phyloP scores from a whole-genome alignment of 2,329 filamentous ascomycete genomes.

The Colletotrichum ledebouriae region DNA sequence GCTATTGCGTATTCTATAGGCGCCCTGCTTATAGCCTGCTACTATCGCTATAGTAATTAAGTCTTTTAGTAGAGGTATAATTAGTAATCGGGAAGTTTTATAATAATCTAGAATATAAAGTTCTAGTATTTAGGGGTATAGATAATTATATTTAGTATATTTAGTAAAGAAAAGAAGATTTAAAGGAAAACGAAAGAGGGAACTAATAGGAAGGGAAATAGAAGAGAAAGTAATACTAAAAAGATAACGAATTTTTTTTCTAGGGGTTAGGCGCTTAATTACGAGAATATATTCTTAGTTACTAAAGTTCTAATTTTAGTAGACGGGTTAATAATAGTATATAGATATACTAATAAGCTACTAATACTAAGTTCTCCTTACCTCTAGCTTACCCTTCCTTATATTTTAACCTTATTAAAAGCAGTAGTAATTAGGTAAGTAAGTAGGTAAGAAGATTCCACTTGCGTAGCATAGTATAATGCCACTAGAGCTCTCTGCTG shows the following conservation, averaged over 20 bases:
- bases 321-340: background rate
- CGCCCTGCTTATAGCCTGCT: background rate
- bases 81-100: background rate
- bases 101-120: background rate
- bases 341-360: background rate
- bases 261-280: background rate
- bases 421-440: background rate
- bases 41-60: background rate
- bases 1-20: background rate
- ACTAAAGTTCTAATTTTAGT: background rate
- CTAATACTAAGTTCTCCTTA: background rate
- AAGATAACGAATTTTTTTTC: background rate
- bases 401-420: background rate
- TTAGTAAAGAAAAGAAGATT: background rate
- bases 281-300: background rate
- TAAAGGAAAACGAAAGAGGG: background rate
- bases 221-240: background rate
- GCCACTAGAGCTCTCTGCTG: constrained; percentile 48
- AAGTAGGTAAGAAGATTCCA: background rate
- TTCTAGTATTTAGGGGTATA: background rate
- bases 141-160: background rate
- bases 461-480: background rate
- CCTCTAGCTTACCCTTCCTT: background rate
- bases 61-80: background rate
- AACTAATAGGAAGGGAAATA: background rate